Percentiles rank a stretch among this genome's conserved stretches.
phyloP scores from a whole-genome alignment of 306 rosid genomes.

The Quercus rubra region DNA sequence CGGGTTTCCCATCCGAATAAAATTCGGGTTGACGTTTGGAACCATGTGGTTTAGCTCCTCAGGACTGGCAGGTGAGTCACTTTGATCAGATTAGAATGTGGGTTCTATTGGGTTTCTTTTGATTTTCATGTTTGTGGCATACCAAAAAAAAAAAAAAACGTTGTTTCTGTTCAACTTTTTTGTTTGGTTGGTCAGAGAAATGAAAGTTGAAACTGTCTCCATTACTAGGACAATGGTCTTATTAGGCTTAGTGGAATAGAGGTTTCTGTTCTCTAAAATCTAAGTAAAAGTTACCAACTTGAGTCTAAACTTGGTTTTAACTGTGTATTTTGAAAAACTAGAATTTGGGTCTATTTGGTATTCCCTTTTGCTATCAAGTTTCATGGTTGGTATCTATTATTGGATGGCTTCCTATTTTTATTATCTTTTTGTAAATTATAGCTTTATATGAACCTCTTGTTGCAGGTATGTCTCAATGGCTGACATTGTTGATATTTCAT shows the following conservation, averaged over 20 bases:
- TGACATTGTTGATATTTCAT: conserved; percentile 62
- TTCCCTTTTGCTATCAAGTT: not conserved
- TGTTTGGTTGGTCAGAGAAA: not conserved
- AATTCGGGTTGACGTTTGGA: conserved; percentile 72
- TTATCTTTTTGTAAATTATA: not conserved
- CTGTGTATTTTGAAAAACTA: not conserved
- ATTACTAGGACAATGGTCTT: not conserved
- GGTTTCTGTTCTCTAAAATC: not conserved
- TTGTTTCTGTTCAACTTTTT: no score
- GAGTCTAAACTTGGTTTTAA: not conserved
- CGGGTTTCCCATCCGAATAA: conserved; percentile 47
- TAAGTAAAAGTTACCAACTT: not conserved
- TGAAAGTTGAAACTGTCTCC: not conserved
- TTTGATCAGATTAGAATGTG: conserved; percentile 5
- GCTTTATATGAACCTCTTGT: not conserved
- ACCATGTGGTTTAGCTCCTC: conserved; percentile 61
- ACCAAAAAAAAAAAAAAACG: no score
- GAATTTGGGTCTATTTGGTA: not conserved
- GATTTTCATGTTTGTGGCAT: not conserved
- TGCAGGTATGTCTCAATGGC: conserved; percentile 79
- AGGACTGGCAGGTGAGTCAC: conserved; percentile 47
- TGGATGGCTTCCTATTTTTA: not conserved
- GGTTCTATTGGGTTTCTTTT: not conserved
- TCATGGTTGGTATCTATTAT: not conserved
- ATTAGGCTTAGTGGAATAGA: not conserved